Evolutionary conservation across 306 rosid species (phyloP).

Genomic region (Acmispon strigosus): DNA sequence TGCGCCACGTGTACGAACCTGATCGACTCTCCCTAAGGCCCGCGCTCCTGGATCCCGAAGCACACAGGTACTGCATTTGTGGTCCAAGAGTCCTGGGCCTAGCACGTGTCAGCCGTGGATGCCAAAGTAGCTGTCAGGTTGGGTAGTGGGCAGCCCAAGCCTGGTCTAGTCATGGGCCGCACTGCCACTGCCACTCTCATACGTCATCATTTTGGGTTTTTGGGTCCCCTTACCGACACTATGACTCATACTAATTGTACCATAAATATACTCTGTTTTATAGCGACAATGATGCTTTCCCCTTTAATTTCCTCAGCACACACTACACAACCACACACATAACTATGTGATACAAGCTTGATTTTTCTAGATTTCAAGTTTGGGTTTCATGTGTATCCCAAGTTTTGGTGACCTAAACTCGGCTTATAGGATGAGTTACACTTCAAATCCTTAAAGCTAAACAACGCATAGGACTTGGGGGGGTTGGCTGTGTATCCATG

Average conservation of each 20-base stretch:
- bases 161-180: slow-evolving; percentile 13
- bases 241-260: background rate
- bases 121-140: slow-evolving; percentile 29
- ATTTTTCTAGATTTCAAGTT: too few relatives aligned
- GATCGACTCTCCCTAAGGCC: background rate
- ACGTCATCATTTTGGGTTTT: slow-evolving; percentile 12
- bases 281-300: background rate
- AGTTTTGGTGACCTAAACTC: too few relatives aligned
- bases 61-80: slow-evolving; percentile 7
- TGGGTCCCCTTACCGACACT: background rate
- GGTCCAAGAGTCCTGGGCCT: slow-evolving; percentile 29
- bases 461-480: too few relatives aligned
- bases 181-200: background rate
- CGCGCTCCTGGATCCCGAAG: slow-evolving; percentile 6
- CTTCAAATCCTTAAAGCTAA: too few relatives aligned
- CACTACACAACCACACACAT: background rate
- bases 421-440: too few relatives aligned
- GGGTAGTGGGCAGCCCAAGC: slow-evolving; percentile 29
- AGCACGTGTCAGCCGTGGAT: slow-evolving; percentile 31
- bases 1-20: slow-evolving; percentile 5
- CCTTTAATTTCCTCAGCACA: background rate
- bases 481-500: too few relatives aligned
- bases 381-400: too few relatives aligned
- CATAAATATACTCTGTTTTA: background rate
- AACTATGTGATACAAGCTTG: too few relatives aligned